Base-by-base conservation (phyloP, 108 stramenopile genomes). In the Cyclostephanos invisitatus region DNA sequence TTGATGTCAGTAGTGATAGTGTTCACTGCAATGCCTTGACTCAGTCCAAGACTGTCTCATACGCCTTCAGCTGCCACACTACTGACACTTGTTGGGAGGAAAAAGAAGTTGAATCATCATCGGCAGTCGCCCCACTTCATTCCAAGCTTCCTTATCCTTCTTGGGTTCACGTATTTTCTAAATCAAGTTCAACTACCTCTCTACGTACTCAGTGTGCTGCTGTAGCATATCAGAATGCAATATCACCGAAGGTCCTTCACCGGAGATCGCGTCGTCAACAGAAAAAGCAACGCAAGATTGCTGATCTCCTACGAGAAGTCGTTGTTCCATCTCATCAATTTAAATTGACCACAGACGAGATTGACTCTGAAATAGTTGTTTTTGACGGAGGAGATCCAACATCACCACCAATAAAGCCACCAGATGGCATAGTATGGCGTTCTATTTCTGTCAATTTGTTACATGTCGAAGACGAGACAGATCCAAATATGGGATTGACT, bases 401-500 rank as follows among this genome's bases (percentile, higher is more conserved):
- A 29, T 18, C 58, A 59, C 25, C 20, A 5, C 25, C 10, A 9
- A 21, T 59, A 28, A 36, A 14, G n/a, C 27, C 40, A 42, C 40
- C 40, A 8, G 40, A 42, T 42, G 40, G 8, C 1, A 4, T 42
- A 1, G 1, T 42, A 4, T 42, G 40, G 40, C 40, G 8, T 25
- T 27, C 58, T 4, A 22, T 35, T 40, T 17, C 88, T 15, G 83
- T 88, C n/a, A n/a, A n/a, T n/a, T n/a, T n/a, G n/a, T n/a, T n/a
- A n/a, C n/a, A n/a, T n/a, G n/a, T n/a, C n/a, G n/a, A n/a, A n/a
- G n/a, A n/a, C n/a, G n/a, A n/a, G n/a, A n/a, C n/a, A n/a, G n/a
- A n/a, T n/a, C n/a, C n/a, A n/a, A n/a, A n/a, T n/a, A n/a, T n/a
- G n/a, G n/a, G n/a, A n/a, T n/a, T n/a, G n/a, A n/a, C n/a, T n/a